Evolutionary conservation across 228 moss, liverwort and hornwort species (phyloP).

Genomic region (Sphagnum fallax): DNA sequence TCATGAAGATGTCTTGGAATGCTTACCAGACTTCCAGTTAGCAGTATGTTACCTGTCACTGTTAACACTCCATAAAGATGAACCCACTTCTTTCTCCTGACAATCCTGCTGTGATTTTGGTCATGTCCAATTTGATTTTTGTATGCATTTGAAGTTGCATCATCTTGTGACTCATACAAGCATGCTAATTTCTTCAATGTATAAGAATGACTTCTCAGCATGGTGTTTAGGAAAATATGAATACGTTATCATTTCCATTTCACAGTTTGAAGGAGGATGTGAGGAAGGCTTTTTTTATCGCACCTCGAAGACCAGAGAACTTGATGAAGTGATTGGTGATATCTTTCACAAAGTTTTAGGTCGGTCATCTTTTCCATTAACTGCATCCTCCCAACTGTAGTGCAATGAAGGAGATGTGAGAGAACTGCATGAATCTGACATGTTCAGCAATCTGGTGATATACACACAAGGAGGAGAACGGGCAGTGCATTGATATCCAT

Average conservation of each 20-base stretch:
- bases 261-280: slow-evolving; percentile 71
- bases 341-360: slow-evolving; percentile 80
- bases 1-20: slow-evolving; percentile 43
- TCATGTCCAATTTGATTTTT: neutral
- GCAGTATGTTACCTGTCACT: slow-evolving; percentile 39
- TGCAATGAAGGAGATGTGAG: too few species aligned
- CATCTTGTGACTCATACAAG: neutral
- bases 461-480: too few species aligned
- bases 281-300: slow-evolving; percentile 69
- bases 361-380: slow-evolving; percentile 5
- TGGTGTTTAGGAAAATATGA: too few species aligned
- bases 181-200: too few species aligned
- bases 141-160: neutral
- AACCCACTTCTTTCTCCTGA: too few species aligned
- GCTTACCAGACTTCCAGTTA: slow-evolving; percentile 61
- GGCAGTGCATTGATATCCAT: too few species aligned
- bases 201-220: too few species aligned
- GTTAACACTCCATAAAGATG: neutral
- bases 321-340: slow-evolving; percentile 81
- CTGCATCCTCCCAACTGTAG: too few species aligned
- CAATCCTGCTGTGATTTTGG: too few species aligned
- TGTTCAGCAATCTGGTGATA: too few species aligned
- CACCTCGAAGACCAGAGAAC: slow-evolving; percentile 76
- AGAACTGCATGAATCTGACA: too few species aligned
- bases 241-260: neutral